phyloP scores from a whole-genome alignment of 768 basidiomycete genomes.

The Filobasidium wieringae region DNA sequence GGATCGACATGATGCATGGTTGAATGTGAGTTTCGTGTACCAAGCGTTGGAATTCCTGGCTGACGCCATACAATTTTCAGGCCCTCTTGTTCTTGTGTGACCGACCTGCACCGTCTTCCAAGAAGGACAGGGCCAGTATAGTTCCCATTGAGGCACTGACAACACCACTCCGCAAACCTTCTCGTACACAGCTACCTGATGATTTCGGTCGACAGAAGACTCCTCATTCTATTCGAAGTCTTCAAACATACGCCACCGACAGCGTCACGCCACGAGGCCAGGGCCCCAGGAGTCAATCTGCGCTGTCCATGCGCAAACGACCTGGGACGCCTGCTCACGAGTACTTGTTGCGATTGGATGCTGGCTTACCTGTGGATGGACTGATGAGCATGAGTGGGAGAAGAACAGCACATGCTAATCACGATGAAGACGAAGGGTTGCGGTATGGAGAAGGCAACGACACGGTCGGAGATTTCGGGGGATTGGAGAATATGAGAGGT shows the following conservation, averaged over 20 bases:
- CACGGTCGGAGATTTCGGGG: constrained; percentile 68
- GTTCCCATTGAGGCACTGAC: constrained; percentile 22
- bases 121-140: constrained; percentile 22
- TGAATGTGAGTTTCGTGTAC: constrained; percentile 51
- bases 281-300: constrained; percentile 65
- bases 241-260: constrained; percentile 11
- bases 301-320: constrained; percentile 64
- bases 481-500: constrained; percentile 83
- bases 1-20: constrained; percentile 95
- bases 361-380: constrained; percentile 6
- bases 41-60: neutral
- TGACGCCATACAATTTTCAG: constrained; percentile 41
- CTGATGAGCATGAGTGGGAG: constrained; percentile 35
- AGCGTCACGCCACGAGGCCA: constrained; percentile 43
- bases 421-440: constrained; percentile 51
- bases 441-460: constrained; percentile 42
- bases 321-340: constrained; percentile 84
- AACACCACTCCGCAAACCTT: constrained; percentile 53
- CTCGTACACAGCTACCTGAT: neutral
- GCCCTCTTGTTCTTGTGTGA: constrained; percentile 82
- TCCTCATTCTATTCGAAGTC: constrained; percentile 57
- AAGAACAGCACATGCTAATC: constrained; percentile 40
- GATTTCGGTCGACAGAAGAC: constrained; percentile 44
- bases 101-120: constrained; percentile 46
- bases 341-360: constrained; percentile 57